Conservation (phyloP, 768 basidiomycete genomes). For the Hirschioporus abietinus region DNA sequence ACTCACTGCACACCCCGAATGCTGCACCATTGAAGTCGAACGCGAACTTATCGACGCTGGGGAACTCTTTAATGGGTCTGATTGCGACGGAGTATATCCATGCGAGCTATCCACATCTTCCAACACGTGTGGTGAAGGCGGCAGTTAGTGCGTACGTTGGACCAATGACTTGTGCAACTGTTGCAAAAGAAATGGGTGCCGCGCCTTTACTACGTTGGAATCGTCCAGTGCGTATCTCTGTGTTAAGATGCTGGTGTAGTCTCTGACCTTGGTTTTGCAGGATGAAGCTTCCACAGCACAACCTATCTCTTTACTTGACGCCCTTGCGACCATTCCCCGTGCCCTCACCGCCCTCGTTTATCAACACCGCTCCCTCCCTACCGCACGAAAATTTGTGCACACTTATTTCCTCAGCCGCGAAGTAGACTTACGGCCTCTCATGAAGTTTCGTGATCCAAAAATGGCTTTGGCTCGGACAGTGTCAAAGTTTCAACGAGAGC, state of each 20-base stretch:
- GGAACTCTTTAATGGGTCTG: constrained; percentile 86
- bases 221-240: constrained; percentile 49
- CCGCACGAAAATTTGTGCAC: constrained; percentile 87
- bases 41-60: constrained; percentile 65
- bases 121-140: constrained; percentile 86
- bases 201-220: constrained; percentile 77
- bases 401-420: constrained; percentile 83
- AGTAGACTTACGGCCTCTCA: constrained; percentile 71
- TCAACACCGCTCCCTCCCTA: constrained; percentile 76
- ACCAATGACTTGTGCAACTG: constrained; percentile 71
- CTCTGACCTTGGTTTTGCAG: not conserved
- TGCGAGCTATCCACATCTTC: constrained; percentile 81
- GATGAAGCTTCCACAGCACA: not conserved
- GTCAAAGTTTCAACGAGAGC: constrained; percentile 57
- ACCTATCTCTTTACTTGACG: constrained; percentile 43
- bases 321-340: constrained; percentile 81
- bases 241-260: not conserved
- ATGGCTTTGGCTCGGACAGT: constrained; percentile 70
- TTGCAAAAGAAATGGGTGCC: constrained; percentile 84
- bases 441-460: constrained; percentile 83
- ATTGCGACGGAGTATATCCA: constrained; percentile 84
- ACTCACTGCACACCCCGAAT: constrained; percentile 51
- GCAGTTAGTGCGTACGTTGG: constrained; percentile 92
- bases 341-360: constrained; percentile 86
- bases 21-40: constrained; percentile 59